Evolutionary conservation across 257 asterid genomes (phyloP), one percentile per base, ranked within the genome.

Genomic region (Solanum etuberosum): DNA sequence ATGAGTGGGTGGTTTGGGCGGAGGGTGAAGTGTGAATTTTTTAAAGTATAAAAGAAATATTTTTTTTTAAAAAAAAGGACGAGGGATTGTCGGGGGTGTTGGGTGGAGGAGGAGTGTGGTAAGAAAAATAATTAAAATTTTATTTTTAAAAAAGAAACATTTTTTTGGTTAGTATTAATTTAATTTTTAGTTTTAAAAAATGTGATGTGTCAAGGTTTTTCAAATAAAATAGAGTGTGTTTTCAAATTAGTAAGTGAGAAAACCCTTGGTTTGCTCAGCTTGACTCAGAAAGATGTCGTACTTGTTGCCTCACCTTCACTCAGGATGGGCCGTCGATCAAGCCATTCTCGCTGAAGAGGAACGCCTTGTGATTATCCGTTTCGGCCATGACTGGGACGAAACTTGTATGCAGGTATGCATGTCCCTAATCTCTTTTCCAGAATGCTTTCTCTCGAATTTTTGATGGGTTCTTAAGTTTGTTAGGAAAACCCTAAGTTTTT

Each of bases 351-450:
- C 98, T 82, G 99, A 96, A 91, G 99, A 96, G 88, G 99, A 96
- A 35, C 98, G 99, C 84, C 98, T 96, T 85, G 99, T 96, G 83
- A 89, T 96, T 90, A 96, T 96, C 88, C 98, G 99, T 27, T 96
- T 96, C 91, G 99, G 99, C 74, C 98, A 95, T 89, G 98, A 96
- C 76, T 96, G 98, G 99, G 99, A 95, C 85, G 99, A 96, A 87
- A 96, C 99, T 57, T 96, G 99, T 83, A 96, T 96, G 99, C 99
- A 95, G 98, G 99, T 96, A 83, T 31, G 3, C 43, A 12, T 65
- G 32, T n/a, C 83, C 23, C 32, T 21, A 21, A 27, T 27, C 59
- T 18, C 4, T 18, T 71, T 68, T 20, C 23, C 38, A 35, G 38
- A 35, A 65, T 27, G 9, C 35, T 18, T 29, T 25, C 4, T 67